These are phyloP conservation scores for Colletotrichum eremochloae DNA, from an alignment of 2,329 filamentous ascomycete genomes.

Conservation along the genomic window DNA sequence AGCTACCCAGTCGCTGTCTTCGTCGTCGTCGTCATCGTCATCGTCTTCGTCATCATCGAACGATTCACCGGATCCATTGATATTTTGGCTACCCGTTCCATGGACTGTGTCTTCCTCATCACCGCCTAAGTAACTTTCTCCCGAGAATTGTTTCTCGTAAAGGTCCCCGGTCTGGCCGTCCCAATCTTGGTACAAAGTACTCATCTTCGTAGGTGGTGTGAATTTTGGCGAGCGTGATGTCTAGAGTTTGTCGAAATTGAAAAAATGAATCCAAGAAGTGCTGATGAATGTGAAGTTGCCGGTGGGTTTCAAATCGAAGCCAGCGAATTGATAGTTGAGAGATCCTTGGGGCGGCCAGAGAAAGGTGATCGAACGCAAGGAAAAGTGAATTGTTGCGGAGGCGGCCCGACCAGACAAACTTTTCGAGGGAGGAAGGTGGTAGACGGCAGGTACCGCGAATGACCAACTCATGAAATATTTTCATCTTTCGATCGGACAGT, in stretches of 20 bases:
- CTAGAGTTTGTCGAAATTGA: not conserved
- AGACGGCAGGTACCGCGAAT: slow-evolving; percentile 15
- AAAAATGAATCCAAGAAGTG: not conserved
- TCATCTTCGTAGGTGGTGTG: not conserved
- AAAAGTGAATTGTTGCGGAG: slow-evolving; percentile 3
- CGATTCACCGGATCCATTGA: not conserved
- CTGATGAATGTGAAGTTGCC: not conserved
- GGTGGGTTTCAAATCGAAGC: not conserved
- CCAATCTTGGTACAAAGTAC: not conserved
- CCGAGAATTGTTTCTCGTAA: not conserved
- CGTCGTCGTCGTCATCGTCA: not conserved
- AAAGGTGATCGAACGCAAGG: not conserved
- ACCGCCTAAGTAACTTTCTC: not conserved
- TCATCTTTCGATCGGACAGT: not conserved
- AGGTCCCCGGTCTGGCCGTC: not conserved
- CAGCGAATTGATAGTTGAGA: not conserved
- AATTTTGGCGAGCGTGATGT: not conserved
- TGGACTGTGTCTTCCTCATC: not conserved
- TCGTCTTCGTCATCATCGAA: not conserved
- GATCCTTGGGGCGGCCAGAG: not conserved
- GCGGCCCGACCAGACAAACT: not conserved
- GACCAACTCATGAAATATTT: not conserved
- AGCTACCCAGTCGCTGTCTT: not conserved
- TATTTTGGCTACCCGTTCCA: not conserved
- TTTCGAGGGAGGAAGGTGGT: slow-evolving; percentile 2